Percentiles rank a stretch among this genome's conserved stretches.
phyloP scores from a whole-genome alignment of 2,329 filamentous ascomycete genomes.

The Penicillium oxalicum region DNA sequence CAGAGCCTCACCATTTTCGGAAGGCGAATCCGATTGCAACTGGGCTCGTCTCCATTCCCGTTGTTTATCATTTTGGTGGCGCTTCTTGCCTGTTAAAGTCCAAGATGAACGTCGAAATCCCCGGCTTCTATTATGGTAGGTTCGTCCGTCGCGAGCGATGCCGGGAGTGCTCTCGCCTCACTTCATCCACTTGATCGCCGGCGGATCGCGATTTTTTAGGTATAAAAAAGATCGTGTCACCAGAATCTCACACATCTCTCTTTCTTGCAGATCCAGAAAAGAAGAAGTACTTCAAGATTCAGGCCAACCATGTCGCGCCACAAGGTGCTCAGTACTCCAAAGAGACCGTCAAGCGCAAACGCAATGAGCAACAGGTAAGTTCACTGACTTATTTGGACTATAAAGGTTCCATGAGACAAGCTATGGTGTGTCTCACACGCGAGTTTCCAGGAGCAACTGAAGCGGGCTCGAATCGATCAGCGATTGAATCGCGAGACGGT shows the following conservation, averaged over 20 bases:
- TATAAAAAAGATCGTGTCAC: too few relatives aligned
- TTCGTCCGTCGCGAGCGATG: not conserved
- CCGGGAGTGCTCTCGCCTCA: too few relatives aligned
- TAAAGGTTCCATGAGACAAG: not conserved
- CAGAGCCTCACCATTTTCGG: not conserved
- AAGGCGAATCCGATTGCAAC: not conserved
- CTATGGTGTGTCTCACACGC: too few relatives aligned
- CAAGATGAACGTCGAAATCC: conserved; percentile 28
- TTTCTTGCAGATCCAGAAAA: conserved; percentile 42
- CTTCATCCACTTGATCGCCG: too few relatives aligned
- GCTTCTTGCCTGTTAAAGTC: not conserved
- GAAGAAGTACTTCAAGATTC: conserved; percentile 63
- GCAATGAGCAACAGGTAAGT: conserved; percentile 39
- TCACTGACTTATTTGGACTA: too few relatives aligned
- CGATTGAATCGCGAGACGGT: conserved; percentile 31
- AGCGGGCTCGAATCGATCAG: conserved; percentile 19
- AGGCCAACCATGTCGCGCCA: conserved; percentile 49
- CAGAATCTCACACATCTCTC: too few relatives aligned
- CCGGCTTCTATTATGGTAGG: conserved; percentile 32
- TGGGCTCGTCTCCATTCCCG: not conserved
- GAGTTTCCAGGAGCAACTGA: conserved; percentile 24
- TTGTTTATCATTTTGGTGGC: too few relatives aligned
- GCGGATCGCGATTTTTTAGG: too few relatives aligned
- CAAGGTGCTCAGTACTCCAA: conserved; percentile 50
- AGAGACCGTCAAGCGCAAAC: conserved; percentile 54